Percentiles rank a stretch among this genome's conserved stretches.
These are phyloP conservation scores for Penicillium pulvis DNA, from an alignment of 495 filamentous ascomycete species.

Conservation along the genomic window DNA sequence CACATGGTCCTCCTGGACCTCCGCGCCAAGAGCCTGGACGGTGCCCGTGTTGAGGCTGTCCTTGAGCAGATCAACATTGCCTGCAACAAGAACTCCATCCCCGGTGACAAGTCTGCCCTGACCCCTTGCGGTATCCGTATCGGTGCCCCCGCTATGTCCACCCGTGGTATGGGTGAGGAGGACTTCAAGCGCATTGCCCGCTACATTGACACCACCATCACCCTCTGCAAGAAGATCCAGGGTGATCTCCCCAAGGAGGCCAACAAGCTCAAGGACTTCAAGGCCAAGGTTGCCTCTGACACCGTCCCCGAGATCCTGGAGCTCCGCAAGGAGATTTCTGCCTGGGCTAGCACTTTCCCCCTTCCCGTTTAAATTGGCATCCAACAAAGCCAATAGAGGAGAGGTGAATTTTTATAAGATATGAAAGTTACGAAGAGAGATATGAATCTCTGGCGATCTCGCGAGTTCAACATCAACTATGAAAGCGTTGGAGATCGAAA, in stretches of 20 bases:
- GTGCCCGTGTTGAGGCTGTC: conserved; percentile 94
- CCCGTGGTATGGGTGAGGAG: conserved; percentile 87
- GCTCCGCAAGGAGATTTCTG: conserved; percentile 84
- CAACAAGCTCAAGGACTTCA: conserved; percentile 99
- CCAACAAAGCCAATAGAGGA: conserved; percentile 4
- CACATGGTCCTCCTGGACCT: conserved; percentile 98
- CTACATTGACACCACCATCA: conserved; percentile 86
- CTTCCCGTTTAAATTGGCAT: conserved; percentile 68
- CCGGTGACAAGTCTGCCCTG: conserved; percentile 96
- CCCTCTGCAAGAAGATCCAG: conserved; percentile 84
- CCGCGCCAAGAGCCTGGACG: conserved; percentile 74
- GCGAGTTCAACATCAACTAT: conserved; percentile 38
- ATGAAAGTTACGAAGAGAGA: conserved; percentile 31
- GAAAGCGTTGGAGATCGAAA: conserved; percentile 26
- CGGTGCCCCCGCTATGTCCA: conserved; percentile 96
- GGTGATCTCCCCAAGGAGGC: conserved; percentile 84
- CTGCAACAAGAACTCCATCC: conserved; percentile 99
- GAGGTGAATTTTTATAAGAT: conserved; percentile 13
- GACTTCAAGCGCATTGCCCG: conserved; percentile 88
- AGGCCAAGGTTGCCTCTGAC: conserved; percentile 79
- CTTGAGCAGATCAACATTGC: conserved; percentile 98
- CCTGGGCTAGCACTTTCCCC: conserved; percentile 90
- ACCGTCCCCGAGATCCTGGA: conserved; percentile 75
- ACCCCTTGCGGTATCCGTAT: conserved; percentile 94
- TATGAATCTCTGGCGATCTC: conserved; percentile 17